These are phyloP conservation scores for Gossypium bickii DNA, from an alignment of 345 rosid genomes.

Conservation along the genomic window DNA sequence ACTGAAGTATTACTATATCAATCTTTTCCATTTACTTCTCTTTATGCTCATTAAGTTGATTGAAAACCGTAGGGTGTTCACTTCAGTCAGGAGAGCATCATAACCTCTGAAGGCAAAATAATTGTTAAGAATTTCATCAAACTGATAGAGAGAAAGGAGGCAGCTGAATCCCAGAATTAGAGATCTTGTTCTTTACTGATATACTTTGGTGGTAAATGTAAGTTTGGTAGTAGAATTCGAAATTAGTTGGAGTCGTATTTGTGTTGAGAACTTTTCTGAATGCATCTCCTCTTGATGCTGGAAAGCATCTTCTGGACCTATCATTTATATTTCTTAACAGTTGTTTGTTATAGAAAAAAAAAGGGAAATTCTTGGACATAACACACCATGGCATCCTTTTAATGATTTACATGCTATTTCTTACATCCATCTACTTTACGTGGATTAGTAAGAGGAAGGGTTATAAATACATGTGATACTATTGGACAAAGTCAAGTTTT, in stretches of 20 bases:
- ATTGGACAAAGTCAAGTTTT: not conserved
- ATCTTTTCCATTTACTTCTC: not conserved
- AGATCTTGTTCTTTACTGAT: not conserved
- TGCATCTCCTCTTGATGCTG: not conserved
- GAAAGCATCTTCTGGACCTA: not conserved
- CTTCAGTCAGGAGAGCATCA: conserved; percentile 96
- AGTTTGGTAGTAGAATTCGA: not conserved
- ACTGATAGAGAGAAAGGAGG: conserved; percentile 49
- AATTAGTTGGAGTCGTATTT: not conserved
- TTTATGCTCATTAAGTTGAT: not conserved
- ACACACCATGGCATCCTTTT: too few relatives aligned
- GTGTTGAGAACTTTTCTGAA: not conserved
- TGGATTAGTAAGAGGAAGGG: not conserved
- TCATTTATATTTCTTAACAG: not conserved
- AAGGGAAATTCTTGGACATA: not conserved
- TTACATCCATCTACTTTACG: not conserved
- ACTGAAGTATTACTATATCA: not conserved
- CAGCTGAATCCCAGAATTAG: conserved; percentile 46
- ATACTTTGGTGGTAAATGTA: not conserved
- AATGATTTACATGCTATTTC: not conserved
- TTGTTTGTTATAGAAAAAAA: not conserved
- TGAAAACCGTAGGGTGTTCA: conserved; percentile 76
- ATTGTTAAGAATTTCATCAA: conserved; percentile 74
- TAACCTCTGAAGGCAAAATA: conserved; percentile 68
- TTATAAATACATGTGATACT: not conserved